Percentiles rank a stretch among this genome's conserved stretches.
These are phyloP conservation scores for Phialocephala subalpina DNA, from an alignment of 2,329 filamentous ascomycete genomes.

Conservation along the genomic window DNA sequence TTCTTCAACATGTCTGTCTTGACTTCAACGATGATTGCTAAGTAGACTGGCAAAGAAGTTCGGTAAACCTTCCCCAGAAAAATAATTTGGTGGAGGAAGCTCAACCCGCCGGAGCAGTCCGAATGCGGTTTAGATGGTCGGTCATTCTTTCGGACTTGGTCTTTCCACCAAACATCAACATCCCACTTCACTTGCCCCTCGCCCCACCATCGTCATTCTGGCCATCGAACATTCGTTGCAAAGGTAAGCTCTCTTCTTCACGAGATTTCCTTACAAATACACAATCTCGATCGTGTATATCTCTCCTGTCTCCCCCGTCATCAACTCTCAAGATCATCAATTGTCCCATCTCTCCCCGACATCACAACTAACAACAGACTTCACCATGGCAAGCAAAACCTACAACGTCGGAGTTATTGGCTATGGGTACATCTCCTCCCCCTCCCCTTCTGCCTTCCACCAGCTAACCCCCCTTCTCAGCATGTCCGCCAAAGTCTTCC, in stretches of 20 bases:
- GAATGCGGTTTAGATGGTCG: background rate
- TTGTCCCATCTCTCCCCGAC: background rate
- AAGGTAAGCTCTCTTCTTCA: background rate
- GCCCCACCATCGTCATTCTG: conserved; percentile 20
- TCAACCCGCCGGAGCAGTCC: background rate
- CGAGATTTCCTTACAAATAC: conserved; percentile 2
- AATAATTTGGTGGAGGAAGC: background rate
- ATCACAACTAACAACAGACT: conserved; percentile 3
- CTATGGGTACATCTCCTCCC: conserved; percentile 51
- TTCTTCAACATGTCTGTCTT: too few relatives aligned
- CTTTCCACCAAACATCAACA: conserved; percentile 15
- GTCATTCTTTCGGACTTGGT: background rate
- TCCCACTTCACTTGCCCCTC: conserved; percentile 4
- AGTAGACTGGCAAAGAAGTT: too few relatives aligned
- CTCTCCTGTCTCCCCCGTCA: background rate
- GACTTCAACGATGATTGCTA: too few relatives aligned
- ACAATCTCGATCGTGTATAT: background rate
- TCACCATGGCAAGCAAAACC: conserved; percentile 46
- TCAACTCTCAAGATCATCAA: background rate
- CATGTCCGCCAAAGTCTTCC: conserved; percentile 79
- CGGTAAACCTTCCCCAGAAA: too few relatives aligned
- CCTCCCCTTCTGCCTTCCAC: background rate
- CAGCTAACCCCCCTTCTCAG: conserved; percentile 41
- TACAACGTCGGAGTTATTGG: conserved; percentile 67
- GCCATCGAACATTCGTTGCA: background rate